Evolutionary conservation across 495 filamentous ascomycete genomes (phyloP), one percentile per base, ranked within the genome.

Genomic region (Ramalina peruviana): DNA sequence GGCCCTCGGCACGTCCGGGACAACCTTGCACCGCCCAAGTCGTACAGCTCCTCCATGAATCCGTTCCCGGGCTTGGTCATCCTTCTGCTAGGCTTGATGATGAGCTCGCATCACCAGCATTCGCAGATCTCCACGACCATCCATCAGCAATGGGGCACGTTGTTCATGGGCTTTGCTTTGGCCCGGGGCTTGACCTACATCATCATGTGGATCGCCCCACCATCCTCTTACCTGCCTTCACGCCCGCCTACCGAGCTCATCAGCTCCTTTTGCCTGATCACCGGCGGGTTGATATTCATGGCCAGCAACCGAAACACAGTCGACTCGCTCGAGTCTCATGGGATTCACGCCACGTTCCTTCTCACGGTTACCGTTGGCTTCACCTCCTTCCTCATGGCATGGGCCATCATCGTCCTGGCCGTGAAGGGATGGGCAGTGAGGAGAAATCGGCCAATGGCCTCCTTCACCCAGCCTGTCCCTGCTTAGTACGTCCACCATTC

Each of bases 251-350:
- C 86, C 0, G 92, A 97, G 68, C 72, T 95, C 21, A 63, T 96
- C 45, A 72, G 83, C 6, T 69, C 87, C 0, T 98, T 97, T 63
- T 94, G 89, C 40, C 69, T 98, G 51, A 83, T 92, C 48, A 69
- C 83, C 3, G 92, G 92, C 26, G 92, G 92, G 6, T 66, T 90
- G 23, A 80, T 95, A 45, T 97, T 98, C 65, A 96, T 98, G 86
- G 72, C 82, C 49, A 94, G 88, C 60, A 78, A 80, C 49, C 76
- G 75, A 21, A 85, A 86, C 59, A 86, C 83, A 0, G 73, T 95
- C 30, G 63, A 70, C 9, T 74, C 82, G n/a, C 82, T 96, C 68
- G 84, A 93, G 47, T 72, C 72, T 37, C 79, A 86, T 61, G 66
- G 79, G 25, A 65, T 72, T 63, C 70, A 84, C 55, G 86, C 86